These are phyloP conservation scores for Luffa acutangula DNA, from an alignment of 306 rosid genomes.

Conservation along the genomic window DNA sequence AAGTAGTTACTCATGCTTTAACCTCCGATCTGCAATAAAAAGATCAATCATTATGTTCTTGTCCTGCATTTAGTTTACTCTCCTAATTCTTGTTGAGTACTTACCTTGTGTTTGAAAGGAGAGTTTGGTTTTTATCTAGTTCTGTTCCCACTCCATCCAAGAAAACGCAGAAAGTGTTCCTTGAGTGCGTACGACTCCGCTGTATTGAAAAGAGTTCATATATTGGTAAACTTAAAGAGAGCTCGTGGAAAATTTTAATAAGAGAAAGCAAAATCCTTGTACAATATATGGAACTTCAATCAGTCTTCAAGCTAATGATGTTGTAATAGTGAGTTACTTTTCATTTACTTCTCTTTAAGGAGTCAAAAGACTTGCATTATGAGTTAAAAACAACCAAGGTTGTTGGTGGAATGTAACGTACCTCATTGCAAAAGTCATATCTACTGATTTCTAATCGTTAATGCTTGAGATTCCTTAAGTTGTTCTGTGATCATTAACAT, in stretches of 20 bases:
- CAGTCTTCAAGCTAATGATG: not conserved
- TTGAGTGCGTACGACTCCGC: not conserved
- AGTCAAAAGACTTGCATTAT: not conserved
- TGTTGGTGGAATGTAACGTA: not conserved
- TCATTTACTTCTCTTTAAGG: not conserved
- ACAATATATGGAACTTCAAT: not conserved
- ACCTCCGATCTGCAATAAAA: not conserved
- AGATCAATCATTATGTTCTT: not conserved
- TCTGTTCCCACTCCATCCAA: not conserved
- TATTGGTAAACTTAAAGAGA: not conserved
- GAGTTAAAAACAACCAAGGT: not conserved
- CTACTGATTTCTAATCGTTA: constrained; percentile 22
- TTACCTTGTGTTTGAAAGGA: not conserved
- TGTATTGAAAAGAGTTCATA: not conserved
- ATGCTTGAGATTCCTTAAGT: constrained; percentile 18
- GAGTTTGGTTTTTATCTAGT: not conserved
- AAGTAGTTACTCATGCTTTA: not conserved
- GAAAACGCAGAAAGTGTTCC: not conserved
- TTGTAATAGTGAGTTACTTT: not conserved
- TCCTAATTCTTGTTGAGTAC: not conserved
- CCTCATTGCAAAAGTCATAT: not conserved
- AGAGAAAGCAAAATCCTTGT: not conserved
- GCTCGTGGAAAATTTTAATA: not conserved
- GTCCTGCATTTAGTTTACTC: not conserved
- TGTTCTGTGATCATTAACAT: constrained; percentile 1